Base-by-base conservation (phyloP, 2,329 filamentous ascomycete genomes). In the Xylariales sp. region DNA sequence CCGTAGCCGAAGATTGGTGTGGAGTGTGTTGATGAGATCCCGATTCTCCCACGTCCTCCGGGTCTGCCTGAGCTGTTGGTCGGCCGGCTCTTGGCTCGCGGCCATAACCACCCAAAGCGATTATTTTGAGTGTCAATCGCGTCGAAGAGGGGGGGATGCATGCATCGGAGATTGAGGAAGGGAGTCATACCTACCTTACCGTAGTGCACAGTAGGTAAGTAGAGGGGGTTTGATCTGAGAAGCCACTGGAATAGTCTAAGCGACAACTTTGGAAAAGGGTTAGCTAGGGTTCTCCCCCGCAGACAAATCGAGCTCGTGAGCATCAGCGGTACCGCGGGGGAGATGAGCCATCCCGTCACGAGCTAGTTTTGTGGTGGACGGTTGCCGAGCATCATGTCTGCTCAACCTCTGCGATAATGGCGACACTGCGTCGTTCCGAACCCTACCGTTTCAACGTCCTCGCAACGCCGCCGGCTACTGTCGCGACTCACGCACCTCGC, bases 151-250 rank as follows among this genome's bases (percentile, higher is more conserved):
- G 43, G 61, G 62, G 46, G 53, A 58, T 59, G 28, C 57, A 28
- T 67, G 64, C 65, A 70, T 70, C 68, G 68, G 65, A 69, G 59
- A 69, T 69, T 64, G 65, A 67, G 60, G 39, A 32, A 49, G 28
- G 56, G 63, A 56, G 60, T 57, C 46, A 65, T 59, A 58, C 45
- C 55, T 23, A 23, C 23, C 56, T 62, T 63, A 67, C 59, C 59
- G 60, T 67, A 61, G 57, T 23, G 23, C 23, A 67, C 59, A 59
- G 60, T 67, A 61, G 57, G 23, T 23, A 23, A 2, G 57, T 57
- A 16, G 66, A 62, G 53, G 62, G 52, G 52, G 57, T n/a, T 60
- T 49, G 55, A 66, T 66, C 58, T 63, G 63, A 66, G 63, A 63
- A 59, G 67, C 59, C 49, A 52, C 32, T 39, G 43, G 23, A 62